phyloP scores from a whole-genome alignment of 306 rosid species.

The Dalbergia oliveri region DNA sequence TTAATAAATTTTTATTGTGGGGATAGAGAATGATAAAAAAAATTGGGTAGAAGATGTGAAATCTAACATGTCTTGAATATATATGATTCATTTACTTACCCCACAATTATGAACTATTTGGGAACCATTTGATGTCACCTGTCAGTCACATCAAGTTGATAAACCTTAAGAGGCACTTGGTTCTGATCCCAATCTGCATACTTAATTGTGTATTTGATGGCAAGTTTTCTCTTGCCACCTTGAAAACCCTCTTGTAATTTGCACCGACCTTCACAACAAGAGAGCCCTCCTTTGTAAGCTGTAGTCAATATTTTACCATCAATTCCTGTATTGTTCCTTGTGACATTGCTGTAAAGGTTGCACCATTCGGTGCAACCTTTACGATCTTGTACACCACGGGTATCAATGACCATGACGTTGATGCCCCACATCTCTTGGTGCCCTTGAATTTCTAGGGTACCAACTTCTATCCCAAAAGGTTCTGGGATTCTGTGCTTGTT shows the following conservation, averaged over 20 bases:
- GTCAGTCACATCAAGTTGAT: slow-evolving; percentile 25
- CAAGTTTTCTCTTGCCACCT: background rate
- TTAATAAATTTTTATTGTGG: too few species aligned
- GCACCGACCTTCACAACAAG: slow-evolving; percentile 35
- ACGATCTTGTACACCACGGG: background rate
- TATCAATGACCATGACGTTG: background rate
- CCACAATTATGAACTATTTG: slow-evolving; percentile 10
- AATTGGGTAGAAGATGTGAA: too few species aligned
- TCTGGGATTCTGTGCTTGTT: background rate
- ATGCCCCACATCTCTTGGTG: background rate
- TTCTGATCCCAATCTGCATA: slow-evolving; percentile 22
- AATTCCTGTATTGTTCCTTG: background rate
- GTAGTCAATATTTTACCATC: background rate
- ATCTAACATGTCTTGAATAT: too few species aligned
- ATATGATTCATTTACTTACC: background rate
- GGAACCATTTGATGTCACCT: slow-evolving; percentile 1
- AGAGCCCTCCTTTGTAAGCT: slow-evolving; percentile 37
- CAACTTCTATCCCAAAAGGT: slow-evolving; percentile 17
- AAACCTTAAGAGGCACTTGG: slow-evolving; percentile 22
- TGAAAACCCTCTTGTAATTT: background rate
- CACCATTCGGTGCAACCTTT: background rate
- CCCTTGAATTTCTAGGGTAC: background rate
- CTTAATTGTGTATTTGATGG: slow-evolving; percentile 19
- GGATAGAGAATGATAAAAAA: too few species aligned
- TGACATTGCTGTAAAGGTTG: background rate